Base-by-base conservation (phyloP, 1,284 basidiomycete species). In the Sporisorium sorghi region DNA sequence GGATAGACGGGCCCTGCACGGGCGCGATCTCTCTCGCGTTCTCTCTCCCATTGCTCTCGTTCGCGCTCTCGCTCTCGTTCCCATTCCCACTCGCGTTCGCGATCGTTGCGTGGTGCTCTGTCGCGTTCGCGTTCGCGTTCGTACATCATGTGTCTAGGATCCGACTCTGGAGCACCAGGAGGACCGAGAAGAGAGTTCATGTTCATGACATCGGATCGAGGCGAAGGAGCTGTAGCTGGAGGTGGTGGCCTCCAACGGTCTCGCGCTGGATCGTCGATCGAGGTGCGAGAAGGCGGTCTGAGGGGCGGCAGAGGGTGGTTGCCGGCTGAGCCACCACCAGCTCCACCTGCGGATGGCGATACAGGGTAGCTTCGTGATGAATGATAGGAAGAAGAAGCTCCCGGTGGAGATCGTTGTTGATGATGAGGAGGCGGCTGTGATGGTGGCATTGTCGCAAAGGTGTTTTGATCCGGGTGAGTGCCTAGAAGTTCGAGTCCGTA, bases 101-200 rank as follows among this genome's bases (percentile, higher is more conserved):
- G 53, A 3, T 58, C 46, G 39, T 39, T 42, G n/a, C 57, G 49
- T 15, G 47, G 49, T 14, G 40, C 62, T 42, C 68, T 42, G 2
- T 67, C 63, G 21, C 62, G 67, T 3, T 67, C 63, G 21, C 62
- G 67, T 28, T 66, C 66, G 37, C 60, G 64, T n/a, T 64, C 56
- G 47, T 70, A 71, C 46, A 58, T 58, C 55, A 66, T 60, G 53
- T 70, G 54, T 12, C 67, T 46, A 4, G 61, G 58, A 5, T 67
- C 67, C 35, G 59, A 37, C 4, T 73, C 65, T 33, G 52, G 24
- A 5, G 58, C 30, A 12, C 54, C 59, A 12, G 69, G 57, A 9
- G 74, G 74, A 2, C 77, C 77, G 35, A 78, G 75, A 28, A 78
- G 67, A 9, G 77, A 78, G 58, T 61, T 74, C 77, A 78, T 78